A percentile compares a stretch with the other conserved stretches of the same genome.
phyloP scores from a whole-genome alignment of 164 flowering plant species.

The Macadamia tetraphylla region DNA sequence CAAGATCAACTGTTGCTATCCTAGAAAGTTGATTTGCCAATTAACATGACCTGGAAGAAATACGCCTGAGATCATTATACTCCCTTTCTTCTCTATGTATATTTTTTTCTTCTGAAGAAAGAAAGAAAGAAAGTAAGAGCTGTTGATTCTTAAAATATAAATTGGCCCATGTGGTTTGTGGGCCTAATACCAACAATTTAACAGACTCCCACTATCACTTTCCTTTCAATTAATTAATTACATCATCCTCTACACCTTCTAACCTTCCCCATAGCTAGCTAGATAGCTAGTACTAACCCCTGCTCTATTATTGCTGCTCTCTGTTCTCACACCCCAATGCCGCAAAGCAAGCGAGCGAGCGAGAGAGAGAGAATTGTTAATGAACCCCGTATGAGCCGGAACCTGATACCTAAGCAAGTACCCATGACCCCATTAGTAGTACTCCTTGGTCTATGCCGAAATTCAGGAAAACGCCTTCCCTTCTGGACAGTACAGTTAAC shows the following conservation, averaged over 20 bases:
- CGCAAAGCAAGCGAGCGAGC: not conserved
- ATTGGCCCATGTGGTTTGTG: not conserved
- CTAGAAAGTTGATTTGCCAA: not conserved
- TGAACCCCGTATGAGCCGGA: too few relatives aligned
- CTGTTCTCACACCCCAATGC: too few relatives aligned
- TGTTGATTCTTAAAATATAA: not conserved
- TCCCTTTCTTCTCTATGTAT: too few relatives aligned
- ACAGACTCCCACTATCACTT: not conserved
- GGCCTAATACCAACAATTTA: not conserved
- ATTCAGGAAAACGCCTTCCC: not conserved
- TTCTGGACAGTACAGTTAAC: constrained; percentile 15
- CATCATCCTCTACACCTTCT: not conserved
- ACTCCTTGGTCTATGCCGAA: too few relatives aligned
- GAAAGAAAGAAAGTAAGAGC: not conserved
- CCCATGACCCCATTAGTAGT: not conserved
- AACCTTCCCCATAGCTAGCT: not conserved
- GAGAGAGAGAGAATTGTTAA: not conserved
- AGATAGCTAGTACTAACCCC: not conserved
- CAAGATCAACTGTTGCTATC: not conserved
- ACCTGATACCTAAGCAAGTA: not conserved
- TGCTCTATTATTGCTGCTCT: not conserved
- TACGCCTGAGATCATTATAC: too few relatives aligned
- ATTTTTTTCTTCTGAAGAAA: too few relatives aligned
- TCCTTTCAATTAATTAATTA: not conserved
- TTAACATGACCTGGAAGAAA: not conserved